Percentiles rank a stretch among this genome's conserved stretches.
phyloP scores from a whole-genome alignment of 371 early-diverging fungal genomes.

The Nematocida sp. region DNA sequence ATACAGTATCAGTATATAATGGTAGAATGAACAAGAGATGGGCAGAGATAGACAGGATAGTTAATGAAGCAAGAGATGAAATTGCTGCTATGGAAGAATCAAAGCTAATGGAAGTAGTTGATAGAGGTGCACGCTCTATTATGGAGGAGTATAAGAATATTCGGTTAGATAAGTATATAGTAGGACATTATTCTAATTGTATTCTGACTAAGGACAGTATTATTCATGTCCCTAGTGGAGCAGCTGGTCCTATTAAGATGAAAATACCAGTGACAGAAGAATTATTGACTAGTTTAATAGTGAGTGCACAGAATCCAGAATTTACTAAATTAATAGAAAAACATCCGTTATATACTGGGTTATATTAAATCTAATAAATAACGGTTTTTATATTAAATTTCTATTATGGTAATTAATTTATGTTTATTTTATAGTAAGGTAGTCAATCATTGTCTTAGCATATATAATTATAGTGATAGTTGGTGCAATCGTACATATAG shows the following conservation, averaged over 20 bases:
- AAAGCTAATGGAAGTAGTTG: neutral
- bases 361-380: no score
- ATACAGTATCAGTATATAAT: no score
- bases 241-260: neutral
- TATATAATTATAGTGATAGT: slow-evolving; percentile 31
- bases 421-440: neutral
- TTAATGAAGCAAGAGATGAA: neutral
- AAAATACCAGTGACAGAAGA: neutral
- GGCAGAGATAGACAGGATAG: neutral
- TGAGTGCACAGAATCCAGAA: neutral
- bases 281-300: neutral
- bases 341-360: neutral
- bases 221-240: neutral
- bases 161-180: neutral
- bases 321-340: neutral
- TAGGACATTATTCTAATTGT: neutral
- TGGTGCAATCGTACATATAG: slow-evolving; percentile 21
- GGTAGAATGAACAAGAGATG: neutral
- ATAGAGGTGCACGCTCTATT: neutral
- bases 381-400: no score
- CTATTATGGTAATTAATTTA: neutral
- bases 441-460: neutral
- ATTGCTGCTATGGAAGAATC: neutral
- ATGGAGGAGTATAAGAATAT: neutral
- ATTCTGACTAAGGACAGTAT: neutral